Evolutionary conservation across 805 yeast genomes (phyloP).

Genomic region (Candida ovalis): DNA sequence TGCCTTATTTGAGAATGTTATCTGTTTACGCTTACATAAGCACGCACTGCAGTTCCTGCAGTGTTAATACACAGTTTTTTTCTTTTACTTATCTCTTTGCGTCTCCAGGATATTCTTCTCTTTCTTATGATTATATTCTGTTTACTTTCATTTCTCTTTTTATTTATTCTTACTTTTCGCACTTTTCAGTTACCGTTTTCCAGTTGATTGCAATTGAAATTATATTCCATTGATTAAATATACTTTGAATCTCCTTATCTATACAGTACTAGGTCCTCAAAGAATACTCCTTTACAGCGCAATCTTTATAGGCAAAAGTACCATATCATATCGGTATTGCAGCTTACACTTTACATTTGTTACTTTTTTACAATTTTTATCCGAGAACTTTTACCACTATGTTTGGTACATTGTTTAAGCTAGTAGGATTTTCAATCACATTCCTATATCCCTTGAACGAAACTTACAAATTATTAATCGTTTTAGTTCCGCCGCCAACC

Average conservation of each 20-base stretch:
- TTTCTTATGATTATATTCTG: neutral
- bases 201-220: neutral
- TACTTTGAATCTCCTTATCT: too few species aligned
- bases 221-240: too few species aligned
- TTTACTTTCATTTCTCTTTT: neutral
- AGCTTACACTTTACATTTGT: too few species aligned
- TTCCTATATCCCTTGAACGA: slow-evolving; percentile 37
- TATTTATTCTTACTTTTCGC: neutral
- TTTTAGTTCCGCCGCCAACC: neutral
- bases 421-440: slow-evolving; percentile 35
- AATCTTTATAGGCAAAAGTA: too few species aligned
- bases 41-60: too few species aligned
- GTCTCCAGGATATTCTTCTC: neutral
- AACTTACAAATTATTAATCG: slow-evolving; percentile 27
- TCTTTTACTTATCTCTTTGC: neutral
- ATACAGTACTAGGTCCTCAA: too few species aligned
- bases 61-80: too few species aligned
- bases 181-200: neutral
- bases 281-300: too few species aligned
- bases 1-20: too few species aligned
- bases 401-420: slow-evolving; percentile 31
- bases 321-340: too few species aligned
- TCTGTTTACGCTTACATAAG: too few species aligned
- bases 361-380: neutral
- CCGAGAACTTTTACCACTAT: slow-evolving; percentile 8